Base-by-base conservation (phyloP, 176 grass and related monocot species). In the barley (Hordeum vulgare) region DNA sequence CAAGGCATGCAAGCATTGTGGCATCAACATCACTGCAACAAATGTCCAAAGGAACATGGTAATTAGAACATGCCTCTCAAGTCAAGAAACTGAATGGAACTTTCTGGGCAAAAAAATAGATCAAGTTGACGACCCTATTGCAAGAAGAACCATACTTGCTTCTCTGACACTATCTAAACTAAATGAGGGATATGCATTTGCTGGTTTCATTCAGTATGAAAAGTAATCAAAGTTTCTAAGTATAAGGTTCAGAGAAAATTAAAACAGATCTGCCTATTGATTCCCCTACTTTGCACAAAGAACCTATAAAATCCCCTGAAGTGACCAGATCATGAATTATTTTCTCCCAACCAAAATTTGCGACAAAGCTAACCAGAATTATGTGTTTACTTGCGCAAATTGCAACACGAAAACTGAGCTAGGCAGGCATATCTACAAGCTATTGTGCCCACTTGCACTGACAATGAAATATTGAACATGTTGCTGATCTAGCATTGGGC, bases 1-100 rank as follows among this genome's bases (percentile, higher is more conserved):
- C 96, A 62, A 99, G 57, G 15, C 96, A 99, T 75, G 86, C 91
- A 20, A 99, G 81, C 89, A 93, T 85, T 0, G 89, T 90, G 68
- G 89, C 86, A 90, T 93, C 91, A 73, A 86, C 75, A 92, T 94
- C 91, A 89, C 96, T 99, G 93, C 88, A 90, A 56, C 74, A 92
- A 41, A 70, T 54, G 59, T 35, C 74, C 33, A 81, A 85, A 61
- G 11, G 28, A 86, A 13, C n/a, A 60, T 51, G 37, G 9, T 27
- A 25, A 49, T 95, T 44, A 95, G 88, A 71, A 40, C 25, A 69
- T 27, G 45, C 3, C 8, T 58, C n/a, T 42, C 21, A 37, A 34
- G 33, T 21, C 14, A 35, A 75, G 13, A 69, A 21, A 74, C 8
- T 58, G 66, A 24, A 69, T 56, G 18, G 51, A 56, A 56, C 18